These are phyloP conservation scores for Gentiana dahurica DNA, from an alignment of 257 asterid genomes.

Conservation along the genomic window DNA sequence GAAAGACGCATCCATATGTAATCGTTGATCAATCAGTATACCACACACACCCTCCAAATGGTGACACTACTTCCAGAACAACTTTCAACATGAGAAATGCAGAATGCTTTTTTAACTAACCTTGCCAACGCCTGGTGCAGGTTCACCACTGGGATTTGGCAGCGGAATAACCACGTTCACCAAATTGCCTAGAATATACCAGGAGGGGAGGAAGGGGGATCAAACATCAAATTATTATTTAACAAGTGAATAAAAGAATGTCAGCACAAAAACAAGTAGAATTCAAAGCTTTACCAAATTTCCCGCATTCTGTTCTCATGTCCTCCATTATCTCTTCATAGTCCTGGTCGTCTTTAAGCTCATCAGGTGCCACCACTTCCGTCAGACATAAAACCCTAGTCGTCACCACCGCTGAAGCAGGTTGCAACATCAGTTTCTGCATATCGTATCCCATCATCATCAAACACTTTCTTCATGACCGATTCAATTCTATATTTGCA, in stretches of 20 bases:
- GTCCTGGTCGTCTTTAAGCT: constrained; percentile 67
- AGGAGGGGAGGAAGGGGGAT: background rate
- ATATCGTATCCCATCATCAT: background rate
- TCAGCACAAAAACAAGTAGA: too few species aligned
- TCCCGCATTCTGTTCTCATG: constrained; percentile 50
- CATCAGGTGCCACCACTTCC: constrained; percentile 55
- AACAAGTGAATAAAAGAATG: too few species aligned
- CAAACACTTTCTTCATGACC: too few species aligned
- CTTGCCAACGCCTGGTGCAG: constrained; percentile 87
- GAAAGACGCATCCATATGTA: too few species aligned
- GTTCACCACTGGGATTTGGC: constrained; percentile 58
- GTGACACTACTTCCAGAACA: too few species aligned
- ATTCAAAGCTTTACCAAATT: constrained; percentile 26
- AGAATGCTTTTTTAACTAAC: constrained; percentile 22
- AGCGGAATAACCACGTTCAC: constrained; percentile 79
- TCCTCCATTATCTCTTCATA: constrained; percentile 81
- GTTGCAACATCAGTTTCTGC: constrained; percentile 71
- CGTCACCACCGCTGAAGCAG: constrained; percentile 14
- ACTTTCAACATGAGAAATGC: too few species aligned
- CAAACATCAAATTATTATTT: background rate
- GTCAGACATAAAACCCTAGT: constrained; percentile 85
- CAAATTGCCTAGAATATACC: constrained; percentile 48
- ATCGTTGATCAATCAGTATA: too few species aligned
- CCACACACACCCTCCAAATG: too few species aligned
- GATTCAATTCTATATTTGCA: too few species aligned